These are phyloP conservation scores for Cardamine resedifolia DNA, from an alignment of 345 rosid genomes.

Conservation along the genomic window DNA sequence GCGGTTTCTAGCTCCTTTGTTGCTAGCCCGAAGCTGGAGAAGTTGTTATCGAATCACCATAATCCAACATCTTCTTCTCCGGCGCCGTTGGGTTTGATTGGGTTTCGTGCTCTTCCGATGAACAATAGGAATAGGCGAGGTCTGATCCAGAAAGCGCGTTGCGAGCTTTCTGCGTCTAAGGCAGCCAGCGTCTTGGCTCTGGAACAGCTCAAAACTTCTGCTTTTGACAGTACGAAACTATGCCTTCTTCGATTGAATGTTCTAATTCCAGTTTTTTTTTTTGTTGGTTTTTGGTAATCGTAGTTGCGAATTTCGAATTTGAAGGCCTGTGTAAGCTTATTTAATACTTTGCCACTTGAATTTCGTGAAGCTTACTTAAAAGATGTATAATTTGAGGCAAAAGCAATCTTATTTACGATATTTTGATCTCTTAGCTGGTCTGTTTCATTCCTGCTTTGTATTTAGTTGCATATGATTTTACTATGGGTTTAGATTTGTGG, in stretches of 20 bases:
- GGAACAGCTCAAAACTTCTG: slow-evolving; percentile 62
- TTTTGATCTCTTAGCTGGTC: neutral
- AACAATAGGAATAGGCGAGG: slow-evolving; percentile 31
- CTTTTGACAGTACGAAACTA: slow-evolving; percentile 51
- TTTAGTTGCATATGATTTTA: neutral
- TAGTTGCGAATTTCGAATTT: neutral
- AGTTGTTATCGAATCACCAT: slow-evolving; percentile 31
- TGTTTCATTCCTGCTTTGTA: neutral
- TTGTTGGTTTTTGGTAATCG: neutral
- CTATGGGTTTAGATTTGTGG: neutral
- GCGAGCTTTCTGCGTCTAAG: slow-evolving; percentile 45
- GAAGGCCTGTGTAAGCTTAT: neutral
- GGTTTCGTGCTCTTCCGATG: slow-evolving; percentile 33
- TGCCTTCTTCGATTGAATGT: neutral
- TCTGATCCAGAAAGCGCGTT: slow-evolving; percentile 41
- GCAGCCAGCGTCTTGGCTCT: slow-evolving; percentile 55
- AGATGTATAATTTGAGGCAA: neutral
- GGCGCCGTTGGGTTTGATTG: slow-evolving; percentile 22
- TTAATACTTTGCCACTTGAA: neutral
- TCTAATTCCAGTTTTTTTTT: neutral
- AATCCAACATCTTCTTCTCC: slow-evolving; percentile 17
- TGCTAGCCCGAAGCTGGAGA: slow-evolving; percentile 39
- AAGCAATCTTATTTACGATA: slow-evolving; percentile 16
- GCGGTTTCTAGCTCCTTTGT: slow-evolving; percentile 43
- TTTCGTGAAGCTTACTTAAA: neutral